Conservation (phyloP, 495 filamentous ascomycete genomes). For the Tuber aestivum region DNA sequence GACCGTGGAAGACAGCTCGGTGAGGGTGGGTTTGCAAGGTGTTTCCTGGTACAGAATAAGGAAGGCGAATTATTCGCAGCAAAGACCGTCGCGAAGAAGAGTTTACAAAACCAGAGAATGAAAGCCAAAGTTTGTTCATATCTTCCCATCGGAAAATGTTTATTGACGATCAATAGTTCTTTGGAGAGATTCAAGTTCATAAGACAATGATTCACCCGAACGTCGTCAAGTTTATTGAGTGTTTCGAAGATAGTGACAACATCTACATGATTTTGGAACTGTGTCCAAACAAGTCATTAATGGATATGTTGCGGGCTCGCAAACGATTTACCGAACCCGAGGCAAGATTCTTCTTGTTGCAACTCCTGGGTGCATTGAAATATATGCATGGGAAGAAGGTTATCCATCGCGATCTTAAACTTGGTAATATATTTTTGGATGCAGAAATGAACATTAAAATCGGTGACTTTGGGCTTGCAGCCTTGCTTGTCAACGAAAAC, state of each 20-base stretch:
- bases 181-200: conserved; percentile 95
- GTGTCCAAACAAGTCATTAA: conserved; percentile 92
- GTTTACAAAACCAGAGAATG: conserved; percentile 70
- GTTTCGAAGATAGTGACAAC: conserved; percentile 79
- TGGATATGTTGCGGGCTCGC: conserved; percentile 92
- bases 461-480: conserved; percentile 96
- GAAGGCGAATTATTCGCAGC: conserved; percentile 56
- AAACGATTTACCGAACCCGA: conserved; percentile 84
- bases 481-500: conserved; percentile 75
- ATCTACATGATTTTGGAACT: conserved; percentile 93
- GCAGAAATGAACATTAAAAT: conserved; percentile 95
- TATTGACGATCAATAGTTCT: conserved; percentile 62
- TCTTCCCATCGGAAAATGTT: conserved; percentile 4
- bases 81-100: conserved; percentile 53
- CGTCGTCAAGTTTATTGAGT: conserved; percentile 89
- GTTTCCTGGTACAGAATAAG: conserved; percentile 56
- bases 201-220: conserved; percentile 93
- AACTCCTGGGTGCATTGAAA: conserved; percentile 92
- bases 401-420: conserved; percentile 94
- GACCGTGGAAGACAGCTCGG: conserved; percentile 76
- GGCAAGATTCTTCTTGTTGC: conserved; percentile 82
- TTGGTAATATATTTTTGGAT: conserved; percentile 96
- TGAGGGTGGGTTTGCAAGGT: conserved; percentile 93
- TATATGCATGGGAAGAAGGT: conserved; percentile 93
- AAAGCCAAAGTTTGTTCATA: conserved; percentile 72